Evolutionary conservation across 2,329 filamentous ascomycete genomes (phyloP).

Genomic region (Botrytis pseudocinerea): DNA sequence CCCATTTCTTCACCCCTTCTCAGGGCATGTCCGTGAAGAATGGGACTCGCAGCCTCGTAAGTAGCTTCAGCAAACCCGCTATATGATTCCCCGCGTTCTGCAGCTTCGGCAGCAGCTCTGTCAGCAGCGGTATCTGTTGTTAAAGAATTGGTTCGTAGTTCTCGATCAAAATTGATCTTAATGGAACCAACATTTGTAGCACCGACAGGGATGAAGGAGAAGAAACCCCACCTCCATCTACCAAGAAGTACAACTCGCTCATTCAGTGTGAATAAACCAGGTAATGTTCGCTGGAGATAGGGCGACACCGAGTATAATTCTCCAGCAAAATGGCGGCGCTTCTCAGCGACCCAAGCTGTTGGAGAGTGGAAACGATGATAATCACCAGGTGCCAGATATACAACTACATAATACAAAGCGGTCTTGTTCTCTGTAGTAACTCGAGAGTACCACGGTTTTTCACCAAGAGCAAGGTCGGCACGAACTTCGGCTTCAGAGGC

Average conservation of each 20-base stretch:
- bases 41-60: conserved; percentile 73
- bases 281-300: conserved; percentile 88
- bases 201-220: conserved; percentile 91
- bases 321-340: conserved; percentile 93
- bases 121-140: conserved; percentile 92
- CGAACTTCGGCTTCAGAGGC: conserved; percentile 80
- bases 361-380: conserved; percentile 99
- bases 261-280: conserved; percentile 93
- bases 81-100: conserved; percentile 74
- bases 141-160: conserved; percentile 89
- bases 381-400: conserved; percentile 95
- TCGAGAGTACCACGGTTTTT: conserved; percentile 69
- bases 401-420: conserved; percentile 86
- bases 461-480: conserved; percentile 76
- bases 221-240: conserved; percentile 96
- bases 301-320: conserved; percentile 95
- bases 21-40: conserved; percentile 81
- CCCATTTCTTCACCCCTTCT: conserved; percentile 95
- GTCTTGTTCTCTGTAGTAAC: conserved; percentile 63
- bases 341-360: conserved; percentile 91
- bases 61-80: conserved; percentile 91
- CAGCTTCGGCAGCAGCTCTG: conserved; percentile 76
- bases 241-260: conserved; percentile 93
- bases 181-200: conserved; percentile 98
- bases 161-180: conserved; percentile 93